phyloP scores from a whole-genome alignment of 768 basidiomycete species.

The Clitopilus hobsonii region DNA sequence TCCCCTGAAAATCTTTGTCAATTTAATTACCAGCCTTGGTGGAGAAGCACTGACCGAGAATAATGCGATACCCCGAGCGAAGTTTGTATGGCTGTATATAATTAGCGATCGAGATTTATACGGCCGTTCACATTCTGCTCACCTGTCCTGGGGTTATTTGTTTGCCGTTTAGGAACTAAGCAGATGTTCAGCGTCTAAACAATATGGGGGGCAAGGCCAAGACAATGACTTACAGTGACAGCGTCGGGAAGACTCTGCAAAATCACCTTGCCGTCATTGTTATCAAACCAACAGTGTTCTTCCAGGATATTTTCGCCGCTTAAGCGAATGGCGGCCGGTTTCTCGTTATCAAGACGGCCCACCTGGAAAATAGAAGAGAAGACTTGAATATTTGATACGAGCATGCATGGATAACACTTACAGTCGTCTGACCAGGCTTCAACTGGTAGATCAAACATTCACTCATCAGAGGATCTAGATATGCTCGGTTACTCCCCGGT shows the following conservation, averaged over 20 bases:
- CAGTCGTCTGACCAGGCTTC: constrained; percentile 16
- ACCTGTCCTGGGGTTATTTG: constrained; percentile 77
- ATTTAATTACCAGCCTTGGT: neutral
- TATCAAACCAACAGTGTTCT: constrained; percentile 92
- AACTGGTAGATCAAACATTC: constrained; percentile 79
- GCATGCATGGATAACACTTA: constrained; percentile 4
- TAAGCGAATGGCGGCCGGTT: constrained; percentile 82
- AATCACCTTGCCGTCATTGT: constrained; percentile 78
- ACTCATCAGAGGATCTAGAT: constrained; percentile 88
- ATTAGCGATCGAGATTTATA: constrained; percentile 2
- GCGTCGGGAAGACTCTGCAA: constrained; percentile 77
- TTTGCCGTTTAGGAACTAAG: constrained; percentile 90
- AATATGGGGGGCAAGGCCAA: neutral
- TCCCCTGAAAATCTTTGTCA: constrained; percentile 52
- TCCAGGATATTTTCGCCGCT: constrained; percentile 90
- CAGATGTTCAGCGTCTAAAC: neutral
- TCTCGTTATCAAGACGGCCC: constrained; percentile 81
- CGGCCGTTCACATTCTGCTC: constrained; percentile 17
- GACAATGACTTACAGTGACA: constrained; percentile 64
- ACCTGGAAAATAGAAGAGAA: constrained; percentile 41
- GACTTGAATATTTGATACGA: neutral
- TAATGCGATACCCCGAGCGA: constrained; percentile 92
- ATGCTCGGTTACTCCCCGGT: too few relatives aligned
- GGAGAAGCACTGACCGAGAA: constrained; percentile 61
- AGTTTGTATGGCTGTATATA: constrained; percentile 67